Conservation (phyloP, 257 asterid species). For the Buddleja alternifolia region DNA sequence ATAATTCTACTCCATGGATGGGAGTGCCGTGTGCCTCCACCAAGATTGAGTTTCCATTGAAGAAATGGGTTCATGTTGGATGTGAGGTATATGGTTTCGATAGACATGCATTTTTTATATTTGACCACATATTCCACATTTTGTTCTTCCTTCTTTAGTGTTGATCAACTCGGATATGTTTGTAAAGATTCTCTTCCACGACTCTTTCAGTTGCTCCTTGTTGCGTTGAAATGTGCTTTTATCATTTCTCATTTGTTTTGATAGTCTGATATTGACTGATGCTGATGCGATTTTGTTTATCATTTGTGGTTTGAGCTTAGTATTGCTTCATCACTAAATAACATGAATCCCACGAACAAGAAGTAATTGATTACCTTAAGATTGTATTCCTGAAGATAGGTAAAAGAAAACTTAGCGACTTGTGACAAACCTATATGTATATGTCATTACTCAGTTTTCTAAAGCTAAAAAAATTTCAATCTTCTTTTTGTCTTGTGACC, state of each 20-base stretch:
- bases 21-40: constrained; percentile 48
- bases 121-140: neutral
- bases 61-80: constrained; percentile 91
- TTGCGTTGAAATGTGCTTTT: neutral
- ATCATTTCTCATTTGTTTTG: neutral
- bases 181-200: neutral
- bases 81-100: constrained; percentile 65
- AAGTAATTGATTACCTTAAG: constrained; percentile 5
- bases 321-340: constrained; percentile 4
- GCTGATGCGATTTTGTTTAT: neutral
- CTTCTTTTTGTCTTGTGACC: neutral
- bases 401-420: neutral
- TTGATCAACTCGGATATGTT: constrained; percentile 13
- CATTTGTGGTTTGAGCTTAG: neutral
- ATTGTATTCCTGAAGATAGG: neutral
- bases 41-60: constrained; percentile 54
- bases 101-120: constrained; percentile 15
- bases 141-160: constrained; percentile 1
- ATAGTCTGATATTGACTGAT: constrained; percentile 3
- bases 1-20: constrained; percentile 34
- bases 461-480: neutral
- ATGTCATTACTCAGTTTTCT: neutral
- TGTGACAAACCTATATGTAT: neutral
- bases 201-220: constrained; percentile 1
- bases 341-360: neutral